Evolutionary conservation across 2,329 filamentous ascomycete species (phyloP).

Genomic region (Botrytis elliptica): DNA sequence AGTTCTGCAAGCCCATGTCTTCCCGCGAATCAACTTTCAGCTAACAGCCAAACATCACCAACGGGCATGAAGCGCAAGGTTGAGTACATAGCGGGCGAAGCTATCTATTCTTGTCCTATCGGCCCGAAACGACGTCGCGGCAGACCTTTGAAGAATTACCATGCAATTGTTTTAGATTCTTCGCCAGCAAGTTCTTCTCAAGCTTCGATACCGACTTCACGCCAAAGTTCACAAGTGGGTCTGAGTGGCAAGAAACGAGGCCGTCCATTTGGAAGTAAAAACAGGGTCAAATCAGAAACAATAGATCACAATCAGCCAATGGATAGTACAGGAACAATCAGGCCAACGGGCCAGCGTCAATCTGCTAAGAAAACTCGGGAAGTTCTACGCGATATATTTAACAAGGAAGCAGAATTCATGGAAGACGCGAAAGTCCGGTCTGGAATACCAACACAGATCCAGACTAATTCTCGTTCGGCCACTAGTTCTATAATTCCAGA

Average conservation of each 20-base stretch:
- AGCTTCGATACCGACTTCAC: not conserved
- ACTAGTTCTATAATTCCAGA: not conserved
- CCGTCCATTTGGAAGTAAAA: not conserved
- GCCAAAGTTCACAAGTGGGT: not conserved
- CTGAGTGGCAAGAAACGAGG: not conserved
- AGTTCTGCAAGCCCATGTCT: not conserved
- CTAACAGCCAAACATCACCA: not conserved
- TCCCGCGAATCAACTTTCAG: not conserved
- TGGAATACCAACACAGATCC: not conserved
- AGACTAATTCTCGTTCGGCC: too few relatives aligned
- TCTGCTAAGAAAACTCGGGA: not conserved
- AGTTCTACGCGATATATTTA: not conserved
- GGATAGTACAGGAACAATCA: not conserved
- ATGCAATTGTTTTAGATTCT: not conserved
- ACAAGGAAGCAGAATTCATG: not conserved
- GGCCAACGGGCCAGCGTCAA: not conserved
- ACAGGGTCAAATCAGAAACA: not conserved
- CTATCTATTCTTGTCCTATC: not conserved
- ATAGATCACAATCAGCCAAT: not conserved
- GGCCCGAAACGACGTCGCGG: conserved; percentile 9
- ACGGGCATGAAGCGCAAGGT: not conserved
- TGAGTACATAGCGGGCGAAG: not conserved
- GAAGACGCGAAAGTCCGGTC: not conserved
- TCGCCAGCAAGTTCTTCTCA: not conserved
- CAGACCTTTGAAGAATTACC: not conserved